Evolutionary conservation across 768 basidiomycete genomes (phyloP).

Genomic region (Lyophyllum atratum): DNA sequence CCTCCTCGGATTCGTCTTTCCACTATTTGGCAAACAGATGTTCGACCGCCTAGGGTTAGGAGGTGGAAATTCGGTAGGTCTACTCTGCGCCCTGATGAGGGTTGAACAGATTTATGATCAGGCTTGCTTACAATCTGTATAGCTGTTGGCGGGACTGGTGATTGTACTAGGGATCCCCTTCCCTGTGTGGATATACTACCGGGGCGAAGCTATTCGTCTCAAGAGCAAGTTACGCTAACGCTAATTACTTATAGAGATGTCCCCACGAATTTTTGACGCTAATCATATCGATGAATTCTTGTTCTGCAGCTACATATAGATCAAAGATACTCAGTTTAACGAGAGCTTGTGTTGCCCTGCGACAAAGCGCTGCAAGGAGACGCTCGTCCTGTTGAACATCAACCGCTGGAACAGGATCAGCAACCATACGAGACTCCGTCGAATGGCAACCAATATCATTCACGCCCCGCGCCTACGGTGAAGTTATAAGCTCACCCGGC

Average conservation of each 20-base stretch:
- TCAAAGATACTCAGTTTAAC: too few relatives aligned
- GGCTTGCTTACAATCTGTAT: conserved; percentile 18
- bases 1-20: conserved; percentile 48
- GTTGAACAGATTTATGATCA: background rate
- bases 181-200: conserved; percentile 71
- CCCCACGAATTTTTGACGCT: background rate
- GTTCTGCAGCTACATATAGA: too few relatives aligned
- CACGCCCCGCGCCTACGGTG: too few relatives aligned
- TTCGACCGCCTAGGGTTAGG: conserved; percentile 61
- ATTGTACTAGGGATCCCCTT: conserved; percentile 71
- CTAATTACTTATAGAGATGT: background rate
- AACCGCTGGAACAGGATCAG: too few relatives aligned
- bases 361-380: background rate
- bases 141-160: conserved; percentile 56
- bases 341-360: background rate
- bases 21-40: conserved; percentile 60
- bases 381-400: too few relatives aligned
- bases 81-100: background rate
- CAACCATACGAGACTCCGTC: too few relatives aligned
- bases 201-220: conserved; percentile 57
- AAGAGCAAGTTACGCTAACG: conserved; percentile 29
- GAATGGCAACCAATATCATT: too few relatives aligned
- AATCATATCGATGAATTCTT: background rate
- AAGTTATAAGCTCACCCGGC: too few relatives aligned
- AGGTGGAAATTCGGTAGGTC: conserved; percentile 63